Evolutionary conservation across 495 filamentous ascomycete genomes (phyloP).

Genomic region (Xanthoparmelia taractica): DNA sequence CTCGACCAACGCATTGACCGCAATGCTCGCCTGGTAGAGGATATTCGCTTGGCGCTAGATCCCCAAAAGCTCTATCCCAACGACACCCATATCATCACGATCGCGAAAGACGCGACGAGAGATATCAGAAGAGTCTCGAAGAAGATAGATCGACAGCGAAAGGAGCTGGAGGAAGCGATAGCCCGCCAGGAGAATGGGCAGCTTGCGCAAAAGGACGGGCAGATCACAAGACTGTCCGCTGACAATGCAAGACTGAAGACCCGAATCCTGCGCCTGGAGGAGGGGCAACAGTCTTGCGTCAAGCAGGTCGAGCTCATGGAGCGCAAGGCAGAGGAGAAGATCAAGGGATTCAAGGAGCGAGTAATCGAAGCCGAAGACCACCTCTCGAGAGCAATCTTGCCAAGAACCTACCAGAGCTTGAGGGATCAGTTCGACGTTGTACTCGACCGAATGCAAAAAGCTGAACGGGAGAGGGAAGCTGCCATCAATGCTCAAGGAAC

Average conservation of each 20-base stretch:
- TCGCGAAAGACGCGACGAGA: background rate
- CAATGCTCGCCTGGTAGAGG: too few species aligned
- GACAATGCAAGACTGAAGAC: background rate
- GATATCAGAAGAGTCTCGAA: background rate
- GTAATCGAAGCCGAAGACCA: background rate
- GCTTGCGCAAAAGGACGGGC: background rate
- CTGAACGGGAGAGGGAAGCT: background rate
- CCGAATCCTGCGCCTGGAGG: background rate
- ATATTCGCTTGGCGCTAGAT: too few species aligned
- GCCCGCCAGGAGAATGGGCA: background rate
- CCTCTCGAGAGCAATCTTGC: background rate
- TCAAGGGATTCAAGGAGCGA: background rate
- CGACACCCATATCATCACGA: background rate
- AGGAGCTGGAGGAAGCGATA: background rate
- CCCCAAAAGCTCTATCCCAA: background rate
- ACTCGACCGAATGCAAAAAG: background rate
- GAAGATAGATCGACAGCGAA: background rate
- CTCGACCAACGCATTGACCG: background rate
- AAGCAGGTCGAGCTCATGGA: background rate
- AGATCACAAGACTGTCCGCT: background rate
- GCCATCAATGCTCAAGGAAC: background rate
- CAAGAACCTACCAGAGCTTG: background rate
- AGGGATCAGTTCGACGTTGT: background rate
- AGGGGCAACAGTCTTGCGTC: background rate
- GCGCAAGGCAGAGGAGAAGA: background rate